These are phyloP conservation scores for Senna tora DNA, from an alignment of 306 rosid genomes.

Conservation along the genomic window DNA sequence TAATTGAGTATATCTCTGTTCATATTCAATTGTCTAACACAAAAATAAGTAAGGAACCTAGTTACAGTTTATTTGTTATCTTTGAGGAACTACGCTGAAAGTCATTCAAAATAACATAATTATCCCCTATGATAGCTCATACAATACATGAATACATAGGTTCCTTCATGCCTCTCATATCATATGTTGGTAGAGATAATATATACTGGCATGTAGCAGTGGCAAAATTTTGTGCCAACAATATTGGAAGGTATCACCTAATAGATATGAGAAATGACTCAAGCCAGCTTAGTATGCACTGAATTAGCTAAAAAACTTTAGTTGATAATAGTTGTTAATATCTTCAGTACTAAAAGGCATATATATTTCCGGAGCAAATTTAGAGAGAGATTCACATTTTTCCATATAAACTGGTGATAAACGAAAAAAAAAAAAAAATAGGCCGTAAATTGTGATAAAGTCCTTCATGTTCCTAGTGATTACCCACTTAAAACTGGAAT, in stretches of 20 bases:
- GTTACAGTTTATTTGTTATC: neutral
- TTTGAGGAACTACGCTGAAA: neutral
- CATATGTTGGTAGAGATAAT: neutral
- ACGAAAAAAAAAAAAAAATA: neutral
- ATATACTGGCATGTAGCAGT: neutral
- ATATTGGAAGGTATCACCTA: neutral
- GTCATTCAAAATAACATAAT: neutral
- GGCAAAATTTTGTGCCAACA: neutral
- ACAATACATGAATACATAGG: no score
- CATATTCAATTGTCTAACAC: neutral
- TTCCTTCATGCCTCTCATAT: neutral
- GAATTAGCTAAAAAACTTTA: neutral
- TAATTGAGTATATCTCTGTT: neutral
- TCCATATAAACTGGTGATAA: neutral
- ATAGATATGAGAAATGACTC: neutral
- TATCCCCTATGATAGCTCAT: slow-evolving; percentile 18
- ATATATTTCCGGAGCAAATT: neutral
- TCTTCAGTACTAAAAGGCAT: neutral
- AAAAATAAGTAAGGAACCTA: neutral
- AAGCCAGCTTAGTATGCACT: neutral
- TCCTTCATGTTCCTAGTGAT: slow-evolving; percentile 5
- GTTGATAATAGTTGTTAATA: neutral
- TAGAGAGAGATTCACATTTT: neutral
- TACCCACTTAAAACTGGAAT: neutral
- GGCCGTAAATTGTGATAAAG: neutral